Percentiles rank a stretch among this genome's conserved stretches.
Conservation (phyloP, 345 rosid genomes). For the Gossypium bickii region DNA sequence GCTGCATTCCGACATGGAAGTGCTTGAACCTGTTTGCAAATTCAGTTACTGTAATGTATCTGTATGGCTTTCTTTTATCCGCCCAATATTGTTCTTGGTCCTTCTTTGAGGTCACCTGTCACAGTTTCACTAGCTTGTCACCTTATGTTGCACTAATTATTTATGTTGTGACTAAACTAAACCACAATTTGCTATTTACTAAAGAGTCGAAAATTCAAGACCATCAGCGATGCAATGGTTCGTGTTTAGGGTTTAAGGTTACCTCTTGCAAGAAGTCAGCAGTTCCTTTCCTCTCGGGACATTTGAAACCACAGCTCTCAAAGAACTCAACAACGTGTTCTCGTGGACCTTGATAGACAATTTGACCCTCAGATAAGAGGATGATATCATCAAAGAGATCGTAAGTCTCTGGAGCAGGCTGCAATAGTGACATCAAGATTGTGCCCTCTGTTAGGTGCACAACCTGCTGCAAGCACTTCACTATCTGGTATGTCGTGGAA, state of each 20-base stretch:
- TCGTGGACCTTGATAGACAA: slow-evolving; percentile 89
- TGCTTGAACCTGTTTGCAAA: slow-evolving; percentile 54
- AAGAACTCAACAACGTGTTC: slow-evolving; percentile 58
- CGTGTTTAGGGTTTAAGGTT: not conserved
- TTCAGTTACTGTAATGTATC: slow-evolving; percentile 53
- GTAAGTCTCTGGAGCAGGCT: slow-evolving; percentile 91
- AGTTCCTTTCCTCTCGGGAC: slow-evolving; percentile 83
- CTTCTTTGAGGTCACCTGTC: slow-evolving; percentile 80
- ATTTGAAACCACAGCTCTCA: slow-evolving; percentile 59
- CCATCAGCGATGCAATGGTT: not conserved
- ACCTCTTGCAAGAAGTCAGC: slow-evolving; percentile 98
- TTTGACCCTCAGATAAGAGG: slow-evolving; percentile 73
- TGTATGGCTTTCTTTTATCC: slow-evolving; percentile 53
- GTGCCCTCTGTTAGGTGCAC: slow-evolving; percentile 73
- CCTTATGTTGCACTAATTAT: not conserved
- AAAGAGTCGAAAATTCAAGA: not conserved
- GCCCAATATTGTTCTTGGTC: slow-evolving; percentile 93
- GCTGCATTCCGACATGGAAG: slow-evolving; percentile 61
- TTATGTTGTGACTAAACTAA: not conserved
- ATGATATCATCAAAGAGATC: slow-evolving; percentile 83
- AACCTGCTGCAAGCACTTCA: slow-evolving; percentile 79
- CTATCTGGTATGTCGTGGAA: slow-evolving; percentile 84
- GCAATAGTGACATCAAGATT: slow-evolving; percentile 71
- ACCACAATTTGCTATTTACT: not conserved
- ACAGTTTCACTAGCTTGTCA: not conserved